phyloP scores from a whole-genome alignment of 164 flowering plant species.

The Piper longum region DNA sequence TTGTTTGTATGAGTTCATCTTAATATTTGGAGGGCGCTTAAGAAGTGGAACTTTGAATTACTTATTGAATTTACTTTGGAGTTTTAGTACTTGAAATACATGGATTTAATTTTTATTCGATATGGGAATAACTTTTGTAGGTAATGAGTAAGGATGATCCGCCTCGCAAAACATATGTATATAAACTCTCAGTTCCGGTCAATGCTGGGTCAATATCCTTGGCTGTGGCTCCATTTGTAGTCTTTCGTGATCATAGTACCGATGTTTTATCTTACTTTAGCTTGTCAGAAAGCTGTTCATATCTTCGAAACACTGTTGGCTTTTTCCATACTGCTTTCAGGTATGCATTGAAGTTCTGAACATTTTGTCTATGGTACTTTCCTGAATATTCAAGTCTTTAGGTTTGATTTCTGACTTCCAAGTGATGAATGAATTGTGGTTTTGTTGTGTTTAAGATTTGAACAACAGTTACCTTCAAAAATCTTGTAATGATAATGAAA shows the following conservation, averaged over 20 bases:
- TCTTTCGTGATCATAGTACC: constrained; percentile 58
- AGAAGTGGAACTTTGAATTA: too few species aligned
- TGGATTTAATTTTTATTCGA: too few species aligned
- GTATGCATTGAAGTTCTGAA: constrained; percentile 18
- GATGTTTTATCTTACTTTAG: constrained; percentile 63
- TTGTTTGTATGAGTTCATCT: too few species aligned
- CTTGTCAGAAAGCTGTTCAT: constrained; percentile 36
- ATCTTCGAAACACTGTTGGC: constrained; percentile 60
- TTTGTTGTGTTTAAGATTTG: too few species aligned
- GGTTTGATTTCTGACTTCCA: too few species aligned
- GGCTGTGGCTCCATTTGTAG: constrained; percentile 80
- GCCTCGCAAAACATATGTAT: constrained; percentile 79
- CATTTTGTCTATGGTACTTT: neutral
- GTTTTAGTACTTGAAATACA: too few species aligned
- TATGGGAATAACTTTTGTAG: constrained; percentile 20
- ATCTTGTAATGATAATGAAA: neutral
- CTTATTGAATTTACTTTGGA: too few species aligned
- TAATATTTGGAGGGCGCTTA: too few species aligned
- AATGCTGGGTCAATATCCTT: constrained; percentile 71
- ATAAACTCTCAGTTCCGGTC: constrained; percentile 63
- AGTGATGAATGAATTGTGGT: too few species aligned
- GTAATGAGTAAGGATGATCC: constrained; percentile 82
- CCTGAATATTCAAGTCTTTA: too few species aligned
- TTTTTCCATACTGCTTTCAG: constrained; percentile 81
- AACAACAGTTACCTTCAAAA: too few species aligned